Conservation (phyloP, 2,329 filamentous ascomycete genomes). For the Volutella citrinella region DNA sequence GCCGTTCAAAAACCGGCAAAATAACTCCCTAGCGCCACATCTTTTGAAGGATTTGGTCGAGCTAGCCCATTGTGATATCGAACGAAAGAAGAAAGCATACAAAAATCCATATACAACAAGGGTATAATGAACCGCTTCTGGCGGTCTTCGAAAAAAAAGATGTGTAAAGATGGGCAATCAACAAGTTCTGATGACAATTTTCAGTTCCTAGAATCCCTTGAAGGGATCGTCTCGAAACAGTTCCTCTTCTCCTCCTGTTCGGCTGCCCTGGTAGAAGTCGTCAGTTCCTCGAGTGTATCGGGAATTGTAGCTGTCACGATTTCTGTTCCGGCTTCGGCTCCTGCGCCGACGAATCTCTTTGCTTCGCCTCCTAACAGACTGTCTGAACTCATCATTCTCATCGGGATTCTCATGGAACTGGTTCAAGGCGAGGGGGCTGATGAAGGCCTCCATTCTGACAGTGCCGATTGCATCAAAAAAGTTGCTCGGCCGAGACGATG, state of each 20-base stretch:
- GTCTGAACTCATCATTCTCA: slow-evolving; percentile 49
- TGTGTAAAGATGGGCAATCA: slow-evolving; percentile 5
- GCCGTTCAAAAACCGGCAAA: too few relatives aligned
- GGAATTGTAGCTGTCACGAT: slow-evolving; percentile 50
- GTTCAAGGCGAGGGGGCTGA: slow-evolving; percentile 58
- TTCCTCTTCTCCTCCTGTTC: slow-evolving; percentile 51
- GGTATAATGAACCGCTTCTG: too few relatives aligned
- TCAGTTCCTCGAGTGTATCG: slow-evolving; percentile 45
- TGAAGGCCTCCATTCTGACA: slow-evolving; percentile 96
- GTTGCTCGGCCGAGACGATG: slow-evolving; percentile 51
- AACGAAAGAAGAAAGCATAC: too few relatives aligned
- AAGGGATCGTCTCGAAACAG: slow-evolving; percentile 61
- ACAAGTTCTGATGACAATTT: not conserved
- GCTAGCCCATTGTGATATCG: too few relatives aligned
- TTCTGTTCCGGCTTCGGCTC: slow-evolving; percentile 52
- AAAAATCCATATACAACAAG: too few relatives aligned
- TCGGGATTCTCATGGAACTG: slow-evolving; percentile 45
- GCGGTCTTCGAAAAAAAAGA: too few relatives aligned
- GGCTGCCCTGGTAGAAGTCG: slow-evolving; percentile 46
- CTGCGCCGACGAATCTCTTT: slow-evolving; percentile 52
- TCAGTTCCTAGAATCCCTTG: slow-evolving; percentile 48
- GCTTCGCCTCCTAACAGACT: slow-evolving; percentile 48
- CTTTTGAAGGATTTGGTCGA: too few relatives aligned
- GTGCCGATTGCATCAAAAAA: slow-evolving; percentile 90
- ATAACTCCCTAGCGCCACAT: too few relatives aligned